Conservation (phyloP, 306 rosid species). For the Ziziphus jujuba region DNA sequence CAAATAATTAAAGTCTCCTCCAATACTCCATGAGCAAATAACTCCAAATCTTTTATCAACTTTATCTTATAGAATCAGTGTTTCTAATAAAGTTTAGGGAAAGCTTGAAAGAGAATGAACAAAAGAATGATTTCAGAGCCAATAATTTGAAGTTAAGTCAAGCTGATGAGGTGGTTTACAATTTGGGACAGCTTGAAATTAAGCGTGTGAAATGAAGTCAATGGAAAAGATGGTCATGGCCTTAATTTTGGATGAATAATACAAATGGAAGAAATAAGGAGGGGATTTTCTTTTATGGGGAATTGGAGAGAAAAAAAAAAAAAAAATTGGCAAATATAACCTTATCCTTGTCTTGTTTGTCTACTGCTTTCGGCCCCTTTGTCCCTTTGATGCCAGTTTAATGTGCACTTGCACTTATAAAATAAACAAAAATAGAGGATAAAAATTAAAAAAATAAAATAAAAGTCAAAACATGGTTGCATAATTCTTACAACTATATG, state of each 20-base stretch:
- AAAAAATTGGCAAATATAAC: conserved; percentile 7
- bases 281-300: conserved; percentile 25
- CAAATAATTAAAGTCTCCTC: too few species aligned
- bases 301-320: conserved; percentile 17
- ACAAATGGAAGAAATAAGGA: not conserved
- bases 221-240: conserved; percentile 10
- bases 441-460: too few species aligned
- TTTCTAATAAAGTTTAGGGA: too few species aligned
- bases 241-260: not conserved
- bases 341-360: conserved; percentile 45
- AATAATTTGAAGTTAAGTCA: not conserved
- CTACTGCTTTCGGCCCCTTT: conserved; percentile 53
- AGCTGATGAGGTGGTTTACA: conserved; percentile 4
- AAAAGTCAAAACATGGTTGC: too few species aligned
- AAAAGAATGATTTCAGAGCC: not conserved
- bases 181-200: conserved; percentile 2
- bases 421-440: not conserved
- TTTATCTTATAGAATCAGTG: too few species aligned
- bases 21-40: too few species aligned
- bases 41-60: too few species aligned
- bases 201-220: conserved; percentile 29
- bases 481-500: not conserved
- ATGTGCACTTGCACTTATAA: conserved; percentile 6
- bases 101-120: too few species aligned
- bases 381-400: conserved; percentile 39